Conservation (phyloP, 768 basidiomycete genomes). For the Lactifluus piperatus region DNA sequence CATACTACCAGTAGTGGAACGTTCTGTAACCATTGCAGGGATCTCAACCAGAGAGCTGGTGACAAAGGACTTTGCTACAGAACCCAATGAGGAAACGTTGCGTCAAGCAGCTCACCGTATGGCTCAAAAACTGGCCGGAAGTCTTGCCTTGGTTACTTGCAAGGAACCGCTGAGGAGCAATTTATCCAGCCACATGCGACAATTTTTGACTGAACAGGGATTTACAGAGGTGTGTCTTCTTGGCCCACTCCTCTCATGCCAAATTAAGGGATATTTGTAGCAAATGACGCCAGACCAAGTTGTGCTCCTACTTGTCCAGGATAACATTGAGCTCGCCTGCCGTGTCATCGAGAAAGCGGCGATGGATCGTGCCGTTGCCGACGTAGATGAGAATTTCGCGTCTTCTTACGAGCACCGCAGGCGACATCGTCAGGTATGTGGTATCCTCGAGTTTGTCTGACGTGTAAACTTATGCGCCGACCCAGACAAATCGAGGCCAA, state of each 20-base stretch:
- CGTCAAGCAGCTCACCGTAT: slow-evolving; percentile 89
- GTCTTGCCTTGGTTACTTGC: slow-evolving; percentile 93
- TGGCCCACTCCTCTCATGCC: slow-evolving; percentile 10
- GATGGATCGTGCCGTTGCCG: slow-evolving; percentile 89
- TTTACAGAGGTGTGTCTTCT: slow-evolving; percentile 62
- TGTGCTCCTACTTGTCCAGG: slow-evolving; percentile 69
- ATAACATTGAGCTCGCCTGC: slow-evolving; percentile 92
- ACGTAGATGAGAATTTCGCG: slow-evolving; percentile 86
- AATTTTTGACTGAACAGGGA: slow-evolving; percentile 75
- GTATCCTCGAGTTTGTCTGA: background rate
- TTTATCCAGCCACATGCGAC: slow-evolving; percentile 81
- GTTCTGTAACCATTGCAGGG: slow-evolving; percentile 96
- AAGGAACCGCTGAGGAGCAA: slow-evolving; percentile 95
- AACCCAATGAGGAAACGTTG: slow-evolving; percentile 82
- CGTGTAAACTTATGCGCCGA: background rate
- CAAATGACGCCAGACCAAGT: slow-evolving; percentile 79
- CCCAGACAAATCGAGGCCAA: slow-evolving; percentile 54
- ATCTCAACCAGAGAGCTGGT: slow-evolving; percentile 96
- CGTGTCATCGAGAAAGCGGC: slow-evolving; percentile 94
- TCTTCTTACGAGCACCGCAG: slow-evolving; percentile 75
- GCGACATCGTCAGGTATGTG: slow-evolving; percentile 73
- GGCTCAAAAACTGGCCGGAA: slow-evolving; percentile 96
- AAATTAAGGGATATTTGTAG: slow-evolving; percentile 22
- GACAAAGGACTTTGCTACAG: slow-evolving; percentile 92
- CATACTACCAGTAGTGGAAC: slow-evolving; percentile 93